Percentiles rank a stretch among this genome's conserved stretches.
Conservation (phyloP, 345 rosid species). For the Adansonia digitata region DNA sequence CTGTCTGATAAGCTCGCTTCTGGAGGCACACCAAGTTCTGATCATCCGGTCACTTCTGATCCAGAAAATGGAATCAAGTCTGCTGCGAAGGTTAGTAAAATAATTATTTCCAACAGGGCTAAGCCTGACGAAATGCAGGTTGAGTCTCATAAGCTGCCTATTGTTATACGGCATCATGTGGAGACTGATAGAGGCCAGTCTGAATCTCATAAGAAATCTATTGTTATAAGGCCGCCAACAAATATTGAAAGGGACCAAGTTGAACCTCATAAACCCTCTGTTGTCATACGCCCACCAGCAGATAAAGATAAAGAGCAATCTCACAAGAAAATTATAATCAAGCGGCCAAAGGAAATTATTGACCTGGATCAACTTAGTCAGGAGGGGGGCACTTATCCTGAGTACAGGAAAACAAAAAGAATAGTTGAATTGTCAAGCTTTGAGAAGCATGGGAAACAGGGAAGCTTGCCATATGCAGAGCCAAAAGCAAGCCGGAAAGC, state of each 20-base stretch:
- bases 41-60: constrained; percentile 40
- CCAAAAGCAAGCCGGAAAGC: constrained; percentile 50
- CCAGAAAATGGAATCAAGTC: constrained; percentile 50
- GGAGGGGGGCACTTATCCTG: constrained; percentile 60
- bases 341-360: constrained; percentile 61
- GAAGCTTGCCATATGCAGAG: constrained; percentile 31
- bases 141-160: constrained; percentile 47
- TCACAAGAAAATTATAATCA: constrained; percentile 76
- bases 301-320: constrained; percentile 56
- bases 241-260: constrained; percentile 49
- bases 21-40: constrained; percentile 48
- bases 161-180: constrained; percentile 47
- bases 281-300: constrained; percentile 79
- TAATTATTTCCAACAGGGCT: constrained; percentile 63
- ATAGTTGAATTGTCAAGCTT: constrained; percentile 71
- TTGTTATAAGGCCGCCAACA: constrained; percentile 58
- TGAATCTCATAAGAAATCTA: constrained; percentile 57
- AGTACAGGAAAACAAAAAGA: constrained; percentile 72
- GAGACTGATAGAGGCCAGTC: constrained; percentile 51
- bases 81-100: constrained; percentile 53
- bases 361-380: constrained; percentile 69
- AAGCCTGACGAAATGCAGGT: constrained; percentile 53
- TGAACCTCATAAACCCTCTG: constrained; percentile 64
- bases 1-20: constrained; percentile 44
- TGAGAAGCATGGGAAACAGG: constrained; percentile 45